Base-by-base conservation (phyloP, 805 yeast genomes). In the Saccharomycopsis sp. region DNA sequence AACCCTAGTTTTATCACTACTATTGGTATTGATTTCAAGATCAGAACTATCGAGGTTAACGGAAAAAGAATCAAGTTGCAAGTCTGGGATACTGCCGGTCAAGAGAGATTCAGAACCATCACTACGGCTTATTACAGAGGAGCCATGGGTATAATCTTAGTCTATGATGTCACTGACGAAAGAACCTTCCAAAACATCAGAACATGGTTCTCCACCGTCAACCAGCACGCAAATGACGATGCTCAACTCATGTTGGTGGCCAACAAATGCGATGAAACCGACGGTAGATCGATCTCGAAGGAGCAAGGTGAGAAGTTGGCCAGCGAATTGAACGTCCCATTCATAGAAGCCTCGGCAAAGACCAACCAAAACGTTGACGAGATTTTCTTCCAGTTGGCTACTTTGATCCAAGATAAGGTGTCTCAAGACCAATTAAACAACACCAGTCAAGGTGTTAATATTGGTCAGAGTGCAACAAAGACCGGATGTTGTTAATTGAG, bases 1-100 rank as follows among this genome's bases (percentile, higher is more conserved):
- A 92, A 93, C 67, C 97, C 98, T 3, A 84, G 94, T 20, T 94
- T 93, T 74, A 94, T 94, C 75, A 91, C 98, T 60, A 94, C 99
- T 53, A 94, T 94, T 68, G 99, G 99, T 57, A 94, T 94, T 68
- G 99, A 94, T 73, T 94, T 94, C 79, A 82, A 82, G 68, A 87
- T 87, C 71, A 85, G 91, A 77, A 88, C 94, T 55, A 87, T 88
- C 58, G 98, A 94, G 71, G 79, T 94, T 62, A 97, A 94, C 67
- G 98, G 98, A 64, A 94, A 94, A 78, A 89, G 96, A 57, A 94
- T 94, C 72, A 94, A 94, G 76, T 82, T 94, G 70, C 99, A 94
- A 77, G 93, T 94, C 70, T 94, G 99, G 99, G 99, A 94, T 72
- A 94, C 99, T 58, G 99, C 98, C 12, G 99, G 99, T 53, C 99